Evolutionary conservation across 306 rosid genomes (phyloP), one percentile per base, ranked within the genome.

Genomic region (Sechiopsis laciniata): DNA sequence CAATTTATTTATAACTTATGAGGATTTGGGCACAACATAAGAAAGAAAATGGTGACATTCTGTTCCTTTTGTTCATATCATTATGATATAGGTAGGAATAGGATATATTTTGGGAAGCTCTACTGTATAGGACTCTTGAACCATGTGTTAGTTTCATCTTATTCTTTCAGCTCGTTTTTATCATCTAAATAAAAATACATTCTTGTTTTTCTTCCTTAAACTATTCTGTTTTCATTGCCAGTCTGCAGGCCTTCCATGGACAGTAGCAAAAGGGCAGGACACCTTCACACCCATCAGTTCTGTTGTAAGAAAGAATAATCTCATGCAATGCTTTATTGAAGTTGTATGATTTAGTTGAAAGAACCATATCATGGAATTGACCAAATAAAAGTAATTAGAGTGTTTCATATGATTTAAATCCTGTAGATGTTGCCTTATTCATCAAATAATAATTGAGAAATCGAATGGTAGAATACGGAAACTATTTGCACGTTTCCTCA

Each of bases 211-310:
- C 24, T 59, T 73, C 37, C 59, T 66, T 48, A 32, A 16, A 11
- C 9, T 62, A n/a, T 17, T 56, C 21, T 54, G 15, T 51, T 63
- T 69, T 60, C 24, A 11, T 54, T 66, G 17, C 37, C 83, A 93
- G 98, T 88, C 98, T 86, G 96, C 94, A 86, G 97, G 97, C 79
- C 97, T 90, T 88, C 98, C 98, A 78, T 93, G 98, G 98, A 83
- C 85, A 51, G 52, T 88, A 57, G 93, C 98, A 16, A 93, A 93
- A 78, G 97, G 97, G 81, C 96, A 88, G 86, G 98, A 90, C 78
- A 93, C 97, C 54, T 93, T 93, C 84, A 93, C 98, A 7, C 97
- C 97, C 73, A 92, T 92, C 67, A 85, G 97, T 81, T 87, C 86
- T 22, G 80, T 87, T 81, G 87, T 86, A 81, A 77, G 94, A 80